Evolutionary conservation across 768 basidiomycete genomes (phyloP), one percentile per base, ranked within the genome.

Genomic region (Psilocybe azurescens): DNA sequence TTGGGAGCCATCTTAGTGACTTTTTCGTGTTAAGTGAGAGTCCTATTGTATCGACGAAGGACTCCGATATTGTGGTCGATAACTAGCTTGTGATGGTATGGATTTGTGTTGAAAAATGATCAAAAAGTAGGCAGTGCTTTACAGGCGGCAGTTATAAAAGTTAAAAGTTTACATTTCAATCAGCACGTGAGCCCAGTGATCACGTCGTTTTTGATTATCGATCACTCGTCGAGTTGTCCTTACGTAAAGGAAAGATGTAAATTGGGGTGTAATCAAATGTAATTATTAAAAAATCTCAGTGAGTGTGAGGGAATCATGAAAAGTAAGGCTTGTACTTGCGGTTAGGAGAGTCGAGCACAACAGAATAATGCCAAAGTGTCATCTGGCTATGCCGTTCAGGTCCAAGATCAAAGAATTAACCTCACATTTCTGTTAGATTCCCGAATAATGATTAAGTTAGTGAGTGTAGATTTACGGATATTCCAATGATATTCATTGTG

Each of bases 1-100:
- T 70, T 69, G 28, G 69, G 69, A 6, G 64, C 65, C 74, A 75
- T 73, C 18, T 18, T 44, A 48, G n/a, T 41, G 24, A 53, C 11
- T 24, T 30, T 44, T 44, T 44, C 7, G n/a, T 48, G 24, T 52
- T 33, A n/a, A 52, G 11, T 44, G 46, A 33, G 29, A 48, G 5
- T 2, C 14, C 41, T 29, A 0, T 9, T 50, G n/a, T 36, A 30
- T 5, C 47, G 38, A 38, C 10, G 48, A 33, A 46, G 47, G 56
- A 30, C n/a, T n/a, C 2, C 16, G 30, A 33, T 33, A 56, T 52
- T 18, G 36, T 56, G 33, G 47, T 16, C 13, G 53, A 51, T 38
- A 49, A 48, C 41, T n/a, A 3, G 24, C 41, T 5, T 36, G 44
- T 33, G 47, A 48, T 64, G 53, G 46, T 65, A 55, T 56, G 60